phyloP scores from a whole-genome alignment of 805 yeast species.

The Candida caryicola region DNA sequence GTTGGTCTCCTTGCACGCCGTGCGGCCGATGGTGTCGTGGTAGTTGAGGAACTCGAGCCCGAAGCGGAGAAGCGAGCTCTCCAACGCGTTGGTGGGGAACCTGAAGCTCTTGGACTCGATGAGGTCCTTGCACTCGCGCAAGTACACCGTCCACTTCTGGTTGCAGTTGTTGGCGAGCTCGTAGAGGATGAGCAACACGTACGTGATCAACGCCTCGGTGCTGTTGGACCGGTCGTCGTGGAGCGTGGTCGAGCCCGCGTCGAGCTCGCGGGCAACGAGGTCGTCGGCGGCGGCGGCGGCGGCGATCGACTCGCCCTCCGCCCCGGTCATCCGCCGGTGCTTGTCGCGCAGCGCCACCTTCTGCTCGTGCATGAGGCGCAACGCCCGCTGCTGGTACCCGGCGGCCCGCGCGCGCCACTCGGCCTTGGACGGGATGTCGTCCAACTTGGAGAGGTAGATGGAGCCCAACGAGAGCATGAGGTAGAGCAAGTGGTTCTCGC shows the following conservation, averaged over 20 bases:
- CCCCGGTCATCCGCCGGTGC: too few relatives aligned
- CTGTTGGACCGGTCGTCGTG: constrained; percentile 5
- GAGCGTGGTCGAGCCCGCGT: neutral
- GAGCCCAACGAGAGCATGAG: constrained; percentile 25
- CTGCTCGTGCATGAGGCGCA: constrained; percentile 2
- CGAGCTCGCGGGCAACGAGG: neutral
- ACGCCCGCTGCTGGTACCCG: constrained; percentile 16
- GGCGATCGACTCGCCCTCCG: neutral
- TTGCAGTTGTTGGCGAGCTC: constrained; percentile 28
- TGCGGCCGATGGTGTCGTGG: constrained; percentile 27
- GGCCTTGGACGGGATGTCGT: constrained; percentile 5
- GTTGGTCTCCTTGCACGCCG: constrained; percentile 27
- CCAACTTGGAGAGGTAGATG: constrained; percentile 20
- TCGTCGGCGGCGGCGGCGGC: neutral
- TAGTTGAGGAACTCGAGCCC: constrained; percentile 24
- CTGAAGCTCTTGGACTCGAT: constrained; percentile 15
- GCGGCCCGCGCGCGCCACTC: constrained; percentile 20
- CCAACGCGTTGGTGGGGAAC: constrained; percentile 18
- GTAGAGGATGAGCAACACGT: constrained; percentile 21
- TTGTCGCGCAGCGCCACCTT: neutral
- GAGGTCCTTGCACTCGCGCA: constrained; percentile 17
- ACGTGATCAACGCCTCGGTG: constrained; percentile 18
- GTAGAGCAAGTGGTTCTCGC: constrained; percentile 20
- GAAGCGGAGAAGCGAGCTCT: constrained; percentile 18
- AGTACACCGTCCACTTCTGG: constrained; percentile 20